Evolutionary conservation across 164 flowering plant species (phyloP).

Genomic region (Magnolia kwangsiensis): DNA sequence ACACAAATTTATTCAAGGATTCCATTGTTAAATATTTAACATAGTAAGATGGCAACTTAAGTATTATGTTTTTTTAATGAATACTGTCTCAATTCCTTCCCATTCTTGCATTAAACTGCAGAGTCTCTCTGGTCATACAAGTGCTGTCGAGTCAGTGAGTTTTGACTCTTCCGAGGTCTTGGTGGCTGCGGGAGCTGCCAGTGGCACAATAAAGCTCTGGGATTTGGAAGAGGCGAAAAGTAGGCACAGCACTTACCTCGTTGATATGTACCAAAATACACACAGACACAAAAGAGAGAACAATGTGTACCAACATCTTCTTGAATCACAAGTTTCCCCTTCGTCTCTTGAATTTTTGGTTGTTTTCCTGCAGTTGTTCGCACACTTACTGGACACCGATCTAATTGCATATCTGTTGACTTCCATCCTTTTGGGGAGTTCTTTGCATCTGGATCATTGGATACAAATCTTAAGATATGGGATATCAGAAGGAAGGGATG

Average conservation of each 20-base stretch:
- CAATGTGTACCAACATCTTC: neutral
- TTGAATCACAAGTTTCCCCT: neutral
- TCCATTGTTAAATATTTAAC: too few species aligned
- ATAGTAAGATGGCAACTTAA: too few species aligned
- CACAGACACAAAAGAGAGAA: neutral
- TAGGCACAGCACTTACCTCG: slow-evolving; percentile 29
- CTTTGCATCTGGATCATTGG: slow-evolving; percentile 98
- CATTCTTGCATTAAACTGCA: slow-evolving; percentile 23
- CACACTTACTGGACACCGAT: slow-evolving; percentile 93
- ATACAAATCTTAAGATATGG: slow-evolving; percentile 98
- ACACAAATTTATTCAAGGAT: too few species aligned
- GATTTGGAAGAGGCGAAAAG: slow-evolving; percentile 97
- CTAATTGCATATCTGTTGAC: slow-evolving; percentile 94
- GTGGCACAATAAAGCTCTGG: slow-evolving; percentile 97
- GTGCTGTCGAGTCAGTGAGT: slow-evolving; percentile 91
- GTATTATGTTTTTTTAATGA: too few species aligned
- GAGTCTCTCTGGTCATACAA: slow-evolving; percentile 96
- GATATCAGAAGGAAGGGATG: slow-evolving; percentile 97
- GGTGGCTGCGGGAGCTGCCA: slow-evolving; percentile 98
- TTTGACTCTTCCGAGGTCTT: slow-evolving; percentile 92
- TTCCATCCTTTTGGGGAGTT: slow-evolving; percentile 99
- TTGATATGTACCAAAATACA: neutral
- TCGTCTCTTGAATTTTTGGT: neutral
- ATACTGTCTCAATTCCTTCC: neutral
- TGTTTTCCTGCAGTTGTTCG: slow-evolving; percentile 67